phyloP scores from a whole-genome alignment of 2,329 filamentous ascomycete species.

The Domatiomyces globalis region DNA sequence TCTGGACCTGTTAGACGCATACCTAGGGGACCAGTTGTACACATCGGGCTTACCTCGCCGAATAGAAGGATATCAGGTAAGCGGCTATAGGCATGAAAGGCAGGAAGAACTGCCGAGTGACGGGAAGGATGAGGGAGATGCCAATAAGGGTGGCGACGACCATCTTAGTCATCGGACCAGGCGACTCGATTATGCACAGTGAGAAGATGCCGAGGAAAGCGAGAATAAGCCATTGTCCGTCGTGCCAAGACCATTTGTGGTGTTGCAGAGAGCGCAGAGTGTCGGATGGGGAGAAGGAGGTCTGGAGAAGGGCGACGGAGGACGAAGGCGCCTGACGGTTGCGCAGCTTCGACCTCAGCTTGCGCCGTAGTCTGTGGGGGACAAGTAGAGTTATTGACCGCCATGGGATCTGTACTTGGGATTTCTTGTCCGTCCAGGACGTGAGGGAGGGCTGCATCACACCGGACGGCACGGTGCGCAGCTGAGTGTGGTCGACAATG shows the following conservation, averaged over 20 bases:
- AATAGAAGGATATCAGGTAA: constrained; percentile 85
- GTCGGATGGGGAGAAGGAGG: constrained; percentile 66
- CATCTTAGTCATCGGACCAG: constrained; percentile 66
- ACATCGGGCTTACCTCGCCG: constrained; percentile 59
- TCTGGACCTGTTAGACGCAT: constrained; percentile 32
- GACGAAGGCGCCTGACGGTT: constrained; percentile 53
- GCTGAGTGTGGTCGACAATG: background rate
- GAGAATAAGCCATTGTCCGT: constrained; percentile 70
- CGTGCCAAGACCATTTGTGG: constrained; percentile 68
- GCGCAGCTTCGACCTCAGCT: constrained; percentile 54
- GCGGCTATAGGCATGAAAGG: constrained; percentile 73
- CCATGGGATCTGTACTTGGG: constrained; percentile 35
- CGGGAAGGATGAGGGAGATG: constrained; percentile 60
- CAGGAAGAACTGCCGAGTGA: constrained; percentile 80
- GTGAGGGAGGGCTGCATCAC: constrained; percentile 19
- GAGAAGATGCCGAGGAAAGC: constrained; percentile 66
- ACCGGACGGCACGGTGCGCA: background rate
- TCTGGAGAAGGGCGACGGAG: constrained; percentile 62
- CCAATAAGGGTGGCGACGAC: constrained; percentile 53
- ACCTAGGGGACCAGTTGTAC: no score
- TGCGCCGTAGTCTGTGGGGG: constrained; percentile 52
- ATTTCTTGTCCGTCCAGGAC: constrained; percentile 36
- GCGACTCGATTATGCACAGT: constrained; percentile 62
- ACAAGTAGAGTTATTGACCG: constrained; percentile 38
- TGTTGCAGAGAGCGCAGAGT: constrained; percentile 60